phyloP scores from a whole-genome alignment of 2,329 filamentous ascomycete genomes.

The Ophiostoma perfectum region DNA sequence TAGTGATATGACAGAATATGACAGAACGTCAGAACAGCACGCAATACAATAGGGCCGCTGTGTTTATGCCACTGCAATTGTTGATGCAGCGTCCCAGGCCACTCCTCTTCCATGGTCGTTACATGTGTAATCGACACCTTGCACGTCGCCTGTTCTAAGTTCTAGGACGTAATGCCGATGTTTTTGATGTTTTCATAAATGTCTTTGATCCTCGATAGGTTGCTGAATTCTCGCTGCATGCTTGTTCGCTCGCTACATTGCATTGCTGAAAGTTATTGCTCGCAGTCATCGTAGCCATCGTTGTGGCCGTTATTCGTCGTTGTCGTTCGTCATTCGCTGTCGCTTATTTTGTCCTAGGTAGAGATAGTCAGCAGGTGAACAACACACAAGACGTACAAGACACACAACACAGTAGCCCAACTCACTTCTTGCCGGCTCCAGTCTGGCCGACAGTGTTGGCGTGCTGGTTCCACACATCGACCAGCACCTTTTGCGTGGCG shows the following conservation, averaged over 20 bases:
- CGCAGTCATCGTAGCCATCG: no score
- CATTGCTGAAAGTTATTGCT: no score
- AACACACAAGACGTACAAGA: not conserved
- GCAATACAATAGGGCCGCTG: no score
- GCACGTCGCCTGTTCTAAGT: not conserved
- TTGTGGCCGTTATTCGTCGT: no score
- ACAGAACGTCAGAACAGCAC: no score
- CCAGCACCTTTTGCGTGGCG: slow-evolving; percentile 62
- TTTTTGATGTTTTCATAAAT: no score
- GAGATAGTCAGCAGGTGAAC: not conserved
- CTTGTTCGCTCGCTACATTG: no score
- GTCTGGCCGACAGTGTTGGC: slow-evolving; percentile 1
- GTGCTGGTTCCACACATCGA: slow-evolving; percentile 60
- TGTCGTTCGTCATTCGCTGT: no score
- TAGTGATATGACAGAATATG: no score
- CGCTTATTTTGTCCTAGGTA: not conserved
- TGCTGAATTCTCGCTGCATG: no score
- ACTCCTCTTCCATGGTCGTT: not conserved
- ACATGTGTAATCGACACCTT: not conserved
- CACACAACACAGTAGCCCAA: not conserved
- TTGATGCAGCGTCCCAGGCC: not conserved
- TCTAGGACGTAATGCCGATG: not conserved
- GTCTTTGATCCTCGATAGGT: no score
- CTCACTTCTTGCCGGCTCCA: not conserved
- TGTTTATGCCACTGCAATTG: no score